Evolutionary conservation across 108 stramenopile species (phyloP), one percentile per base, ranked within the genome.

Genomic region (Epithemia pelagica): DNA sequence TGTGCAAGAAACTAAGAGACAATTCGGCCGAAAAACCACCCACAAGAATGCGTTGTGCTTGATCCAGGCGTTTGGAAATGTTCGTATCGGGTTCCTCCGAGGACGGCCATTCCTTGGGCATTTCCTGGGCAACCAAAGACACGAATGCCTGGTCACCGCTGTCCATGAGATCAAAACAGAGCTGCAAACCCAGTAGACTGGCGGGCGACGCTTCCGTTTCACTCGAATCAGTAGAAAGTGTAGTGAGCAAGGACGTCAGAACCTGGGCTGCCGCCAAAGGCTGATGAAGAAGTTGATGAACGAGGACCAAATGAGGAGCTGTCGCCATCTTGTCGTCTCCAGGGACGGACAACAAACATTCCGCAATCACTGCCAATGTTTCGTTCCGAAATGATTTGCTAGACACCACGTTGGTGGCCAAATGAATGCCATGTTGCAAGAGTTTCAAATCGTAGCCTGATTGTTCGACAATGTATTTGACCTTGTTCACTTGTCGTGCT

Each of bases 91-190:
- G 28, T 20, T 15, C 52, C 15, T 15, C 52, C 23, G 57, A 58
- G 7, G 3, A 18, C 26, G 18, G 7, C 55, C 30, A 0, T 58
- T 46, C 68, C 30, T 62, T 18, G 64, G 70, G 46, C 30, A 74
- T 58, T 19, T 59, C 78, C 2, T 61, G 58, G 2, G 90, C 87
- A 3, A 94, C 89, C 24, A 75, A 68, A 25, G 79, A 70, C 23
- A 97, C 82, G 76, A 99, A 98, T 29, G 84, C 84, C 76, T 96
- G 95, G 84, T 98, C 94, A 0, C 96, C 96, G 28, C 73, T 89
- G 76, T 98, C 97, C 21, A 91, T 79, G 8, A 95, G 58, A 75
- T 97, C 95, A 70, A 99, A 99, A 64, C 92, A 95, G 7, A 97
- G 77, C 75, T 99, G 99, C 68, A 94, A 95, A 24, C 94, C 97